Conservation (phyloP, 768 basidiomycete genomes). For the Naganishia randhawae region DNA sequence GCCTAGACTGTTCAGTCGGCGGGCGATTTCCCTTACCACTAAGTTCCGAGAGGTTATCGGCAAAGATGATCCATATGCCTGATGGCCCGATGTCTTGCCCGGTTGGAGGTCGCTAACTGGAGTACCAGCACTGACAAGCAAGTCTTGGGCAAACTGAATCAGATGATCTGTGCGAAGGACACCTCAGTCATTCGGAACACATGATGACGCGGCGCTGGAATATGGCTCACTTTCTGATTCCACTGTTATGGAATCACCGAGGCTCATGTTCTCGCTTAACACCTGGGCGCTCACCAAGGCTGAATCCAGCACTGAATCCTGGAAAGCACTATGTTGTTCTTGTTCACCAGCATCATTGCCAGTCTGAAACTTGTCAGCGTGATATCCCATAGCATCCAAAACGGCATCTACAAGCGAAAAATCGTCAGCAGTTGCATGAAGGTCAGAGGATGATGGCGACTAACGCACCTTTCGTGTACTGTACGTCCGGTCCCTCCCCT, state of each 20-base stretch:
- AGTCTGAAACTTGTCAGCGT: slow-evolving; percentile 25
- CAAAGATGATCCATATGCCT: neutral
- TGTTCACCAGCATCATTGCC: neutral
- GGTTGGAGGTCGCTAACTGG: neutral
- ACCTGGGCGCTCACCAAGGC: slow-evolving; percentile 7
- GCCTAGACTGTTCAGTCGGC: slow-evolving; percentile 18
- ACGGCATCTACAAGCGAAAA: slow-evolving; percentile 60
- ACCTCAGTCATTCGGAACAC: too few relatives aligned
- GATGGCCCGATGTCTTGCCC: neutral
- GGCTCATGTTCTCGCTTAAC: slow-evolving; percentile 19
- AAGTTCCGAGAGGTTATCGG: slow-evolving; percentile 4
- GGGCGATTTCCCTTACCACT: slow-evolving; percentile 24
- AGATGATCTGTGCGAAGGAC: neutral
- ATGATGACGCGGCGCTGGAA: too few relatives aligned
- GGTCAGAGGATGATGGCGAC: slow-evolving; percentile 27
- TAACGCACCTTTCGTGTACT: slow-evolving; percentile 61
- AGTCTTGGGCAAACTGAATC: slow-evolving; percentile 29
- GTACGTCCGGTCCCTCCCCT: slow-evolving; percentile 58
- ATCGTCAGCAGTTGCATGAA: slow-evolving; percentile 38
- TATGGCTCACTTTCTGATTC: slow-evolving; percentile 10
- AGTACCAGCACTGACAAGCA: slow-evolving; percentile 27
- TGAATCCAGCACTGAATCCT: neutral
- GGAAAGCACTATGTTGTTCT: neutral
- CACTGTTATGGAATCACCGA: slow-evolving; percentile 18
- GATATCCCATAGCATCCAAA: slow-evolving; percentile 76